Evolutionary conservation across 2,329 filamentous ascomycete genomes (phyloP).

Genomic region (Colletotrichum cordylinicola): DNA sequence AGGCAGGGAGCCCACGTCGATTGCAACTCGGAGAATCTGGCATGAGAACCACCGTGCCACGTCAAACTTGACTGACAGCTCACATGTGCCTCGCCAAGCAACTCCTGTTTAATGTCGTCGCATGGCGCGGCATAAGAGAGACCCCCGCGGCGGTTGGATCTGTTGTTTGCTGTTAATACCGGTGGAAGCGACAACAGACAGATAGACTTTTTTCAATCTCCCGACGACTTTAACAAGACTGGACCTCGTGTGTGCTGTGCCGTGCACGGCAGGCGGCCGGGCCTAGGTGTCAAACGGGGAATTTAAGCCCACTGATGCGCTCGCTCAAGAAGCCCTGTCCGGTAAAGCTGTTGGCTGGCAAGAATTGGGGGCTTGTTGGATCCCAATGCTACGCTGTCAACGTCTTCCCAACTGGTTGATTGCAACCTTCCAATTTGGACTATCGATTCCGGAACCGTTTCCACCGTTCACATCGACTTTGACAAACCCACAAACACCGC

Average conservation of each 20-base stretch:
- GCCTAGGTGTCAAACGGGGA: background rate
- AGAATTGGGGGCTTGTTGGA: background rate
- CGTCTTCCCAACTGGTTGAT: background rate
- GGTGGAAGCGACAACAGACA: background rate
- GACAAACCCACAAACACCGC: background rate
- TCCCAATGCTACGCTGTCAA: background rate
- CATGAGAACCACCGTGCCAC: background rate
- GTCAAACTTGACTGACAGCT: background rate
- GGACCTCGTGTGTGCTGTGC: background rate
- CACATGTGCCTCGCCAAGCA: background rate
- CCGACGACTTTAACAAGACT: background rate
- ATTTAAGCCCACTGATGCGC: slow-evolving; percentile 5
- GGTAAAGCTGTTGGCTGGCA: background rate
- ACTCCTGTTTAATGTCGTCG: background rate
- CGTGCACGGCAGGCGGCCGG: background rate
- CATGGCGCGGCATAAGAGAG: background rate
- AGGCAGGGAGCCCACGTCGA: background rate
- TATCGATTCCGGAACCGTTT: background rate
- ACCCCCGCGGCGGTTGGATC: background rate
- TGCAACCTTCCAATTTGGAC: background rate
- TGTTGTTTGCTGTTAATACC: background rate
- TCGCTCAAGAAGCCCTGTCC: background rate
- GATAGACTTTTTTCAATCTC: background rate
- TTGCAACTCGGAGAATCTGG: background rate
- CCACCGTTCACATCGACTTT: background rate